A percentile compares a stretch with the other conserved stretches of the same genome.
Evolutionary conservation across 2,329 filamentous ascomycete genomes (phyloP).

Genomic region (Parastagonospora avenae): DNA sequence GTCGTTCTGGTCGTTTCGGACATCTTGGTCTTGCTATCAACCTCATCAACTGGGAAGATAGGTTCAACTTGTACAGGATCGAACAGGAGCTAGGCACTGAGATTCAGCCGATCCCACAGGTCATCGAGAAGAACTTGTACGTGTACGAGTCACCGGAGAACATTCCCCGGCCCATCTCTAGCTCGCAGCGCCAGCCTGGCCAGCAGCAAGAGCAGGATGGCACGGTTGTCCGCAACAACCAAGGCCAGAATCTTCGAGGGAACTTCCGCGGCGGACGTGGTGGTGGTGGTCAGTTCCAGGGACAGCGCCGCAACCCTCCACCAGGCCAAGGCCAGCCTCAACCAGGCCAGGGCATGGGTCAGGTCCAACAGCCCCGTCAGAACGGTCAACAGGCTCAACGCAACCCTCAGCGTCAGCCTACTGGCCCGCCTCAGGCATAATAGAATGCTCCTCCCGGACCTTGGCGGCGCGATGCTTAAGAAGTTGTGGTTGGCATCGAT

Average conservation of each 20-base stretch:
- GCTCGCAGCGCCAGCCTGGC: constrained; percentile 46
- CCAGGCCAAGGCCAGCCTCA: constrained; percentile 24
- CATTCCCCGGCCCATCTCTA: constrained; percentile 82
- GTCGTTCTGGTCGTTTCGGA: constrained; percentile 94
- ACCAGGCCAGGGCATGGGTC: constrained; percentile 16
- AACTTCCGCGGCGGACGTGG: constrained; percentile 43
- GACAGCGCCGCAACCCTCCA: constrained; percentile 33
- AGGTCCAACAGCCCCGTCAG: constrained; percentile 36
- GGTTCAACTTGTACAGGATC: constrained; percentile 98
- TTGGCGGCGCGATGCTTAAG: constrained; percentile 29
- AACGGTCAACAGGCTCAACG: constrained; percentile 45
- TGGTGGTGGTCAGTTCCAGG: constrained; percentile 40
- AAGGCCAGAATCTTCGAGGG: constrained; percentile 32
- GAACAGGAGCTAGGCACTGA: constrained; percentile 97
- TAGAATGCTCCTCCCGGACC: constrained; percentile 11
- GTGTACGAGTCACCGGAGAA: constrained; percentile 96
- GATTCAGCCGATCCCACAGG: constrained; percentile 92
- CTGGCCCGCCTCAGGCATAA: constrained; percentile 36
- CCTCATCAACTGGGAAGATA: constrained; percentile 98
- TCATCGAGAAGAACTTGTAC: constrained; percentile 97
- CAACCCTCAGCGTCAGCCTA: constrained; percentile 39
- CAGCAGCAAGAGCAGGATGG: constrained; percentile 38
- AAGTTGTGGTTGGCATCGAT: constrained; percentile 35
- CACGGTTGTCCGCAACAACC: constrained; percentile 21
- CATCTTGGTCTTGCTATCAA: constrained; percentile 98